phyloP scores from a whole-genome alignment of 2,329 filamentous ascomycete genomes.

The Neonectria neomacrospora region DNA sequence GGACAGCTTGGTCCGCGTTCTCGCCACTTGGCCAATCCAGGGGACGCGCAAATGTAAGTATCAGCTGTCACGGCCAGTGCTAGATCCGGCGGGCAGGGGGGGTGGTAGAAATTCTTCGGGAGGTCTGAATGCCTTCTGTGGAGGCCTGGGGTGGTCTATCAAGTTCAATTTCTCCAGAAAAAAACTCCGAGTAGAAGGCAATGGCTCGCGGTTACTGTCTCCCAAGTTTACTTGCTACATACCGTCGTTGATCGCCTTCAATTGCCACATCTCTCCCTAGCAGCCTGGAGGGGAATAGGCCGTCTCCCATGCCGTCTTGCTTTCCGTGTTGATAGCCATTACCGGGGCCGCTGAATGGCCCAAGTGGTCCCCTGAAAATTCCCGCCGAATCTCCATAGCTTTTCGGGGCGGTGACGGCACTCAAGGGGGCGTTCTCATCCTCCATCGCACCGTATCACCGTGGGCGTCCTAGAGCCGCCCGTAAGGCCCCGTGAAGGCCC shows the following conservation, averaged over 20 bases:
- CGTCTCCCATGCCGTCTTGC: conserved; percentile 13
- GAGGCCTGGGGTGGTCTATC: background rate
- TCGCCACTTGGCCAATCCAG: conserved; percentile 38
- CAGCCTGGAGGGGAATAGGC: conserved; percentile 1
- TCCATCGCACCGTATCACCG: background rate
- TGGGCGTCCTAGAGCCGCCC: conserved; percentile 16
- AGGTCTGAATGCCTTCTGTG: background rate
- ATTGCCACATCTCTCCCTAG: conserved; percentile 15
- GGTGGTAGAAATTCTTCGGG: conserved; percentile 18
- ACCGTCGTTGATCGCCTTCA: conserved; percentile 18
- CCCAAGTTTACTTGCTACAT: background rate
- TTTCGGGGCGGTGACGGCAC: conserved; percentile 26
- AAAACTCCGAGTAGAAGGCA: background rate
- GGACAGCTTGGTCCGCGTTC: conserved; percentile 5
- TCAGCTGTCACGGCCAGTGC: conserved; percentile 37
- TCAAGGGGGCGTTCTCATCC: background rate
- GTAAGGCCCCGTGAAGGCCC: conserved; percentile 22
- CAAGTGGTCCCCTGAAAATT: conserved; percentile 40
- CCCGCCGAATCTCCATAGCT: conserved; percentile 36
- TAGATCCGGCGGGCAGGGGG: conserved; percentile 34
- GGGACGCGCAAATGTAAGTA: conserved; percentile 37
- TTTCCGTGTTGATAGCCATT: conserved; percentile 15
- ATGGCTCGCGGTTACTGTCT: background rate
- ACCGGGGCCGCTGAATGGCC: conserved; percentile 34
- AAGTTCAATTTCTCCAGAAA: conserved; percentile 7